These are phyloP conservation scores for Nyctanthes arbortristis DNA, from an alignment of 257 asterid genomes.

Conservation along the genomic window DNA sequence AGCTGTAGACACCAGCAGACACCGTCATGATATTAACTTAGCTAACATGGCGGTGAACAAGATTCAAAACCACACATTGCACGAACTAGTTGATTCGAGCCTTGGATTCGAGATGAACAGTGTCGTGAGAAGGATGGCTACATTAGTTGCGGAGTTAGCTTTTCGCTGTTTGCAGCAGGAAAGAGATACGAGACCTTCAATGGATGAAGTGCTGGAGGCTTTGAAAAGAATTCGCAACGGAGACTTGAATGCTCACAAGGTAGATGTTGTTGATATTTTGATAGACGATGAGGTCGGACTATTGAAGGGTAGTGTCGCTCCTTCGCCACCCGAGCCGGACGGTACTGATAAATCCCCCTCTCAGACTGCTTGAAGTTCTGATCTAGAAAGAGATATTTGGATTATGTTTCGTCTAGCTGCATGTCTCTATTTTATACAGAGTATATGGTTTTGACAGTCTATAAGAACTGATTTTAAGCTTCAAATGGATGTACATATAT, in stretches of 20 bases:
- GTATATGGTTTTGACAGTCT: slow-evolving; percentile 17
- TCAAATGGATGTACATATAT: slow-evolving; percentile 44
- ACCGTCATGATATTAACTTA: slow-evolving; percentile 69
- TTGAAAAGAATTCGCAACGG: slow-evolving; percentile 57
- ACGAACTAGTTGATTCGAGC: slow-evolving; percentile 66
- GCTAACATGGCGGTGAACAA: slow-evolving; percentile 86
- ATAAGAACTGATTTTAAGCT: neutral
- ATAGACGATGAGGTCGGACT: slow-evolving; percentile 47
- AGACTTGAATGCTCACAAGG: slow-evolving; percentile 47
- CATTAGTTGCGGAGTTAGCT: slow-evolving; percentile 71
- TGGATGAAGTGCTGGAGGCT: slow-evolving; percentile 64
- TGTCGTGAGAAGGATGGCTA: slow-evolving; percentile 53
- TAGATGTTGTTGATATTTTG: slow-evolving; percentile 58
- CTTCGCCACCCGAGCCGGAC: slow-evolving; percentile 53
- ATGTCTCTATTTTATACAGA: neutral
- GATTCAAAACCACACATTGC: slow-evolving; percentile 55
- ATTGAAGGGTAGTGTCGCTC: slow-evolving; percentile 32
- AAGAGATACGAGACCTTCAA: slow-evolving; percentile 79
- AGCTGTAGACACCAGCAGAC: slow-evolving; percentile 82
- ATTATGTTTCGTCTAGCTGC: slow-evolving; percentile 13
- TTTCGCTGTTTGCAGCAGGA: slow-evolving; percentile 85
- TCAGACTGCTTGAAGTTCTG: slow-evolving; percentile 4
- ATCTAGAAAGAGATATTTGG: slow-evolving; percentile 3
- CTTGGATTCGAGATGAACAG: slow-evolving; percentile 59
- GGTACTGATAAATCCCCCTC: slow-evolving; percentile 31